Evolutionary conservation across 495 filamentous ascomycete species (phyloP), one percentile per base, ranked within the genome.

Genomic region (Lentithecium fluviatile): DNA sequence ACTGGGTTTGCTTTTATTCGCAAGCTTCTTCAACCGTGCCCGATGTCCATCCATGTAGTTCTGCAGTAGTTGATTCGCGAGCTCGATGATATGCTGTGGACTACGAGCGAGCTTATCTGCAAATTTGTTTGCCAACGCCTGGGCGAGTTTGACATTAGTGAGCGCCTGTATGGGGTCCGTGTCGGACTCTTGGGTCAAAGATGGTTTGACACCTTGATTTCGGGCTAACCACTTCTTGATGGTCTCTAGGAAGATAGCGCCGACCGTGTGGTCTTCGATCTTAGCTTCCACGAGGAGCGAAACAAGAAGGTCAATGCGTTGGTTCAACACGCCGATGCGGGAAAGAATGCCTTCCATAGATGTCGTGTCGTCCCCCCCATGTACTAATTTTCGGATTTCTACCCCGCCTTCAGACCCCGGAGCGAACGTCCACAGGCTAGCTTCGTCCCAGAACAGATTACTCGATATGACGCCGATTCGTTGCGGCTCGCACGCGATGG

Each of bases 61-160:
- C 13, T 78, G 71, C 47, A 89, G 70, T 12, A 90, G 72, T 59
- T 87, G 74, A 58, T 78, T 75, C 67, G 83, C 79, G 21, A 90
- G 81, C 42, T 82, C 77, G 12, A 90, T 74, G n/a, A 88, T 78
- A 55, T 82, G 81, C 10, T 78, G 71, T 1, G 87, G 83, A 37
- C 84, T 80, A 32, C 77, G 78, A 32, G 85, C 82, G n/a, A 91
- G 79, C 54, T 83, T 85, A 20, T 87, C 83, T 29, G 86, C 82
- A 65, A 88, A 80, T 34, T 77, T 81, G 34, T 82, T 81, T 64
- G 89, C 83, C 70, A 92, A 79, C 49, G 81, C 81, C 65, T 89
- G 82, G 2, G 88, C 79, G 1, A 88, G 65, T 60, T 86, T 88
- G 5, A 85, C 80, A 60, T 84, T 80, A 21, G 80, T 70, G 1